Evolutionary conservation across 441 rosid species (phyloP), one percentile per base, ranked within the genome.

Genomic region (Metrosideros polymorpha): DNA sequence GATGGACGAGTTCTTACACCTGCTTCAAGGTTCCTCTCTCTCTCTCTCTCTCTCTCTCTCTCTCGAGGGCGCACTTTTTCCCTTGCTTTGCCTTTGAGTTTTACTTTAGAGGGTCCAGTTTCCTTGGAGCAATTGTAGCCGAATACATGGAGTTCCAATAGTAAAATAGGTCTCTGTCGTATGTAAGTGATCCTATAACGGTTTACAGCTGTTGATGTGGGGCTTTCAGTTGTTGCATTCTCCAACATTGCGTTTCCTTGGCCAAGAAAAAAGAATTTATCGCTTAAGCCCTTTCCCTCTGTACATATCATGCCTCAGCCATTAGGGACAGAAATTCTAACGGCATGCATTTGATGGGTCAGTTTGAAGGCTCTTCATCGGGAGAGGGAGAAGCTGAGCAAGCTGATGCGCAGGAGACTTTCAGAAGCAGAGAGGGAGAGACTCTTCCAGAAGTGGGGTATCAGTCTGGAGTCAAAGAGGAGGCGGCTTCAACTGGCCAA

Each of bases 321-420:
- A 32, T 19, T 66, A 66, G 79, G 45, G 45, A 39, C n/a, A 39
- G 42, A 50, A 50, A 13, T 22, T 42, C 43, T 85, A 35, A 88
- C 19, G 51, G 25, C 79, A 59, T 85, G 84, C 24, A 39, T 83
- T 30, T 86, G 84, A 86, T 75, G 83, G 82, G 61, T 83, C 93
- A 96, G 98, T 88, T 85, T 91, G 87, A 96, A 91, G 92, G 94
- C 91, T 30, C 98, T 97, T 89, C 91, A 89, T 15, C 91, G 92
- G 54, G 99, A 97, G 91, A 93, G 95, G 84, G 87, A 88, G 87
- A 95, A 91, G 93, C 94, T 97, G 85, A 92, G 96, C 95, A 97
- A 93, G 94, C 92, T 96, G 89, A 91, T 96, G 88, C 93, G 92
- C 61, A 95, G 89, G 89, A 93, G 97, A 85, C 89, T 95, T 83